Conservation (phyloP, 495 filamentous ascomycete genomes). For the Cudoniella acicularis region DNA sequence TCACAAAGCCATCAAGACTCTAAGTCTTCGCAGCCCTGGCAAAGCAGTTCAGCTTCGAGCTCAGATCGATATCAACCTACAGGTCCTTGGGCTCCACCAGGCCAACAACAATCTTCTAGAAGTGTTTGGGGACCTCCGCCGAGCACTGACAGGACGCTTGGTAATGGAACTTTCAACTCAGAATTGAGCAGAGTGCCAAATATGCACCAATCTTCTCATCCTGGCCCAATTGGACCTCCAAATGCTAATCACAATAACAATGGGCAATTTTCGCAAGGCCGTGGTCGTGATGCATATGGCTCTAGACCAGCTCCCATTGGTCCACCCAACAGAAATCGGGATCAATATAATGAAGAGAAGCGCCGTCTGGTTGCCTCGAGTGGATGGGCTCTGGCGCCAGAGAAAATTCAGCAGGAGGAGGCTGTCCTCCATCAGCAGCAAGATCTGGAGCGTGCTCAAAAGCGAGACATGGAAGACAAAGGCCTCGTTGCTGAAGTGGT, state of each 20-base stretch:
- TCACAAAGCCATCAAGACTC: conserved; percentile 12
- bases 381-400: conserved; percentile 48
- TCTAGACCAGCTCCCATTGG: conserved; percentile 43
- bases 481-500: conserved; percentile 12
- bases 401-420: conserved; percentile 40
- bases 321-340: conserved; percentile 31
- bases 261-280: conserved; percentile 35
- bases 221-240: conserved; percentile 52
- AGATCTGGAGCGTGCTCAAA: conserved; percentile 9
- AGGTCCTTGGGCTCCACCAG: conserved; percentile 24
- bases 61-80: conserved; percentile 14
- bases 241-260: conserved; percentile 30
- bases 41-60: conserved; percentile 11
- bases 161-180: conserved; percentile 75
- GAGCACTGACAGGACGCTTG: conserved; percentile 63
- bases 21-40: conserved; percentile 21
- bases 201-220: conserved; percentile 37
- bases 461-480: conserved; percentile 14
- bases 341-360: conserved; percentile 7
- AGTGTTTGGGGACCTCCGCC: conserved; percentile 73
- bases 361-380: conserved; percentile 9
- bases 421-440: conserved; percentile 17
- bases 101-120: conserved; percentile 39
- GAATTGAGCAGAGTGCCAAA: conserved; percentile 47
- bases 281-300: conserved; percentile 27